These are phyloP conservation scores for Raffaelea ambrosiae DNA, from an alignment of 2,329 filamentous ascomycete species.

Conservation along the genomic window DNA sequence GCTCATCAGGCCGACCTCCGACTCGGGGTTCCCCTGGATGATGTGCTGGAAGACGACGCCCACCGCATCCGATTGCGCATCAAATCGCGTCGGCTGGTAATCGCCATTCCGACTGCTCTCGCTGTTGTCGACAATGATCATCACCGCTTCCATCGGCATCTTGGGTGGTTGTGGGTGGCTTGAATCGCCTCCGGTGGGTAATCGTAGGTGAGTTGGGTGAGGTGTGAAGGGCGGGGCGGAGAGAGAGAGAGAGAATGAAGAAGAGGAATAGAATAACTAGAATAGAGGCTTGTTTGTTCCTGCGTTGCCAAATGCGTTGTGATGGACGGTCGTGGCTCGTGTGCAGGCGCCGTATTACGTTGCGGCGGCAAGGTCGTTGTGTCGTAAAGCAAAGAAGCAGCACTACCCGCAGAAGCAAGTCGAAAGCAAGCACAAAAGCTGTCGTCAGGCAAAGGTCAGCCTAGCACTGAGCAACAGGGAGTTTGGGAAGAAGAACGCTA, in stretches of 20 bases:
- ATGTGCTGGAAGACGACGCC: slow-evolving; percentile 94
- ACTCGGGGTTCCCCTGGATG: slow-evolving; percentile 91
- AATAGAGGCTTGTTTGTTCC: no score
- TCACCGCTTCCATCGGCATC: slow-evolving; percentile 98
- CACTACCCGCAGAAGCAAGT: not conserved
- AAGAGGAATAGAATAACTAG: no score
- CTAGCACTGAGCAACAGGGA: slow-evolving; percentile 5
- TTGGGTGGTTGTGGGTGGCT: slow-evolving; percentile 32
- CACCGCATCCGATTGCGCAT: slow-evolving; percentile 91
- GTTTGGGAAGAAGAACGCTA: not conserved
- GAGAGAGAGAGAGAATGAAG: not conserved
- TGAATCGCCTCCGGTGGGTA: not conserved
- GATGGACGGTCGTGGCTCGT: no score
- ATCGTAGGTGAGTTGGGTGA: not conserved
- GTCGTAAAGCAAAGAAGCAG: not conserved
- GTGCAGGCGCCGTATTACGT: no score
- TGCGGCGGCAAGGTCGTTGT: no score
- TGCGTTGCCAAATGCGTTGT: no score
- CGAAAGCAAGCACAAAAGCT: slow-evolving; percentile 9
- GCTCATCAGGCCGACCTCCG: slow-evolving; percentile 94
- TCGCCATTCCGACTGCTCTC: slow-evolving; percentile 98
- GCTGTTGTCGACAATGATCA: slow-evolving; percentile 99
- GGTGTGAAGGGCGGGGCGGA: not conserved
- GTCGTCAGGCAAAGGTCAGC: slow-evolving; percentile 15
- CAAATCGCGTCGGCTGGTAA: slow-evolving; percentile 82